Evolutionary conservation across 169 alveolate species (phyloP).

Genomic region (Cyclospora cayetanensis): DNA sequence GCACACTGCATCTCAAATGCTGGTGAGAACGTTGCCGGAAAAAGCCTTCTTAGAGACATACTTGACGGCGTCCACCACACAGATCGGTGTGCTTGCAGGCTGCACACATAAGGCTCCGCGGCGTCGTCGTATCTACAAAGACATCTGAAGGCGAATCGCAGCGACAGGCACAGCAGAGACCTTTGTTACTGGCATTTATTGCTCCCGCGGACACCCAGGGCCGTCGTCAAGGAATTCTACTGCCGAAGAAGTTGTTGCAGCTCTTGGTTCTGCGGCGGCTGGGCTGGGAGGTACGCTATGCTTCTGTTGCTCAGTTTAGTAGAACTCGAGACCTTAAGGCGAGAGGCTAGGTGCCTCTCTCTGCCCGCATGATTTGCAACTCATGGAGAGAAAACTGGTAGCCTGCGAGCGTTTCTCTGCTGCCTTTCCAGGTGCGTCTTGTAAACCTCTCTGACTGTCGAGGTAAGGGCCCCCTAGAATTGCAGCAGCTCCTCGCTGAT

Average conservation of each 20-base stretch:
- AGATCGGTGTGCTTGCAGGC: too few species aligned
- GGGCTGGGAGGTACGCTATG: constrained; percentile 56
- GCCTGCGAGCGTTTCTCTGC: not conserved
- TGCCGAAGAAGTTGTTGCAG: constrained; percentile 60
- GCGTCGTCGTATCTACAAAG: not conserved
- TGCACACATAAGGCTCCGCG: constrained; percentile 37
- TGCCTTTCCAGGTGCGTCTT: constrained; percentile 53
- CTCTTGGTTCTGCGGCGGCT: constrained; percentile 34
- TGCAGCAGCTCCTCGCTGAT: constrained; percentile 17
- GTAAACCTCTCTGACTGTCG: constrained; percentile 53
- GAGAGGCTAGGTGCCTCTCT: too few species aligned
- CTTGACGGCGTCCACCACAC: too few species aligned
- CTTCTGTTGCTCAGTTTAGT: too few species aligned
- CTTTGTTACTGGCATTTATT: constrained; percentile 10
- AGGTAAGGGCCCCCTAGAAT: not conserved
- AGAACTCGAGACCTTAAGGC: too few species aligned
- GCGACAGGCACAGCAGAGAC: constrained; percentile 30
- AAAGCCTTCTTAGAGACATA: too few species aligned
- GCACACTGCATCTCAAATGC: too few species aligned
- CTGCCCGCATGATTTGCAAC: too few species aligned
- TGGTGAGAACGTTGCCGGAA: too few species aligned
- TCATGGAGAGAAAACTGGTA: not conserved
- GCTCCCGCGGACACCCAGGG: constrained; percentile 50
- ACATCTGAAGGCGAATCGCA: not conserved
- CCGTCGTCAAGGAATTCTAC: constrained; percentile 43